Base-by-base conservation (phyloP, 2,329 filamentous ascomycete genomes). In the Claviceps fusiformis region DNA sequence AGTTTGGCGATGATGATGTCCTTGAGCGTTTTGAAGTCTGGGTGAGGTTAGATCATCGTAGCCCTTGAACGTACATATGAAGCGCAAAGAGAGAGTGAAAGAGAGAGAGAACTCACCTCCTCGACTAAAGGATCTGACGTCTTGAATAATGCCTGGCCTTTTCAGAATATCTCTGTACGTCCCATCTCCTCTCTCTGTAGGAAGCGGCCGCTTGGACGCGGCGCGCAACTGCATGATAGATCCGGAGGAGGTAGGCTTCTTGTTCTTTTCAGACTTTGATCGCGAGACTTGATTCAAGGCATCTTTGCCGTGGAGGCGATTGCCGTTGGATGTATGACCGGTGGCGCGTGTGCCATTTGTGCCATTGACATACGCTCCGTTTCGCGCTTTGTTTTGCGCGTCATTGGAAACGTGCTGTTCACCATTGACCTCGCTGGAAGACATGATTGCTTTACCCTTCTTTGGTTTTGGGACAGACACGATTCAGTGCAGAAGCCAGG, bases 161-260 rank as follows among this genome's bases (percentile, higher is more conserved):
- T 73, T 72, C n/a, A 71, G 70, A 1, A 72, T 65, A 8, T 65
- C 63, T 5, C 75, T 69, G 55, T 83, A 85, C 2, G 77, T 76
- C n/a, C 82, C 82, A 63, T 84, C 77, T 31, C 83, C 82, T 54
- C 74, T 77, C 61, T 85, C 75, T 1, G 73, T 81, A 0, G 85
- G 83, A 37, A 86, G 68, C 10, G 85, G 83, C n/a, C 80, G 71
- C 56, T 73, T 74, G 1, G 82, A 80, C 5, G 80, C 76, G 54
- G 70, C 62, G 3, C 67, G 63, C 33, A 72, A 60, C 50, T 68
- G 64, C 58, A 67, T 63, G 48, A 72, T 60, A 37, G 60, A 63
- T 11, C 59, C 61, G 1, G 56, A 24, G 9, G 57, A 55, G 29
- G 56, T 57, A 5, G 44, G 46, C 33, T 17, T 19, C 33, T 13